phyloP scores from a whole-genome alignment of 441 rosid genomes.

The Erodium texanum region DNA sequence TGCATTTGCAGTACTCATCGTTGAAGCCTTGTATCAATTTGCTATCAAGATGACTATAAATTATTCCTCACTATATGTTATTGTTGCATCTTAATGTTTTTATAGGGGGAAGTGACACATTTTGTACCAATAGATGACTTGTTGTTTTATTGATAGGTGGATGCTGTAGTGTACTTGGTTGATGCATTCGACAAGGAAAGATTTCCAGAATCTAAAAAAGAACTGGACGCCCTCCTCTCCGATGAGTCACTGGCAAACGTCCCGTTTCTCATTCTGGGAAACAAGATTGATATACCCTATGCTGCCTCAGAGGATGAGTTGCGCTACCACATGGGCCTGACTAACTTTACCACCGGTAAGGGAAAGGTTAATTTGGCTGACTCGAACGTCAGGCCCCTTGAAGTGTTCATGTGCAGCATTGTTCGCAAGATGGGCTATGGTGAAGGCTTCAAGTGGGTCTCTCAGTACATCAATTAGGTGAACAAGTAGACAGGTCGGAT shows the following conservation, averaged over 20 bases:
- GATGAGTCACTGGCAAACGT: slow-evolving; percentile 45
- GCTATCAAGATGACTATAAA: background rate
- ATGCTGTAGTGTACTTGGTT: slow-evolving; percentile 51
- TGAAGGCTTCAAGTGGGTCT: slow-evolving; percentile 44
- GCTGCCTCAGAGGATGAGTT: slow-evolving; percentile 64
- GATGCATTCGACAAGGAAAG: slow-evolving; percentile 60
- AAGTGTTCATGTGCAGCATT: slow-evolving; percentile 59
- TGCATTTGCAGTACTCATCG: too few relatives aligned
- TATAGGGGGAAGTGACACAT: background rate
- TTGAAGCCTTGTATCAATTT: too few relatives aligned
- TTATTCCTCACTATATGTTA: background rate
- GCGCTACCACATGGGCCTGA: slow-evolving; percentile 39
- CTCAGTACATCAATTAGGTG: slow-evolving; percentile 38
- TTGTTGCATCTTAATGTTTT: background rate
- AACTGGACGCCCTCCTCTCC: slow-evolving; percentile 52
- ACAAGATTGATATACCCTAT: slow-evolving; percentile 55
- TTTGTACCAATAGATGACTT: background rate
- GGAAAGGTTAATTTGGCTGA: slow-evolving; percentile 38
- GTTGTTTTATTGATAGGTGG: slow-evolving; percentile 29
- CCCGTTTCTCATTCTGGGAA: slow-evolving; percentile 55
- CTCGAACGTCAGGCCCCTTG: slow-evolving; percentile 43
- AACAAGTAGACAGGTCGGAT: too few relatives aligned
- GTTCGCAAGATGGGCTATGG: slow-evolving; percentile 58
- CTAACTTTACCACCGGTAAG: slow-evolving; percentile 57
- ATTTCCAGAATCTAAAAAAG: slow-evolving; percentile 48